Base-by-base conservation (phyloP, 495 filamentous ascomycete genomes). In the Aspergillus leporis region DNA sequence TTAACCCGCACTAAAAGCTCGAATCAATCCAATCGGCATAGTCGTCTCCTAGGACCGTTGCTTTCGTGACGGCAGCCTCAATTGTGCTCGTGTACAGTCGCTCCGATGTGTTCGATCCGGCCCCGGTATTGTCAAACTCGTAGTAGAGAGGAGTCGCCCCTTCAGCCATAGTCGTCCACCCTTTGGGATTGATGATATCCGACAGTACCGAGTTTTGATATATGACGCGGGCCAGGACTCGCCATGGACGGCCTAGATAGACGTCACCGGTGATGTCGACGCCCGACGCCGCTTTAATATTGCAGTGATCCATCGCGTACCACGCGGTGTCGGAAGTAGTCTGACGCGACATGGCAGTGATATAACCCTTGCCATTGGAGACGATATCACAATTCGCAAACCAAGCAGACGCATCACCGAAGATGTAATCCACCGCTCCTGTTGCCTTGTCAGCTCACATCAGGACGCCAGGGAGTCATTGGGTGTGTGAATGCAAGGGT, bases 241-340 rank as follows among this genome's bases (percentile, higher is more conserved):
- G 69, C 87, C 87, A 90, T 6, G 88, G 88, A 22, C 88, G 78
- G 3, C 88, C 87, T 5, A 90, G 80, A 65, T 87, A 90, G 16
- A 81, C 83, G 12, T 77, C 70, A 0, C 84, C 85, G 0, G 78
- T 52, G 0, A 87, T 73, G 18, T 56, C 70, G 6, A 77, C 68
- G 0, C 81, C 83, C 0, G 73, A 59, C 2, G 75, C 81, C 18
- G 73, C 78, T 36, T 77, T 68, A 46, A 84, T 60, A 45, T 64
- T 80, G 58, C 78, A 83, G 61, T 80, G 75, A 70, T 87, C 85
- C 67, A 90, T 83, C 32, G 87, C 79, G 61, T 88, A 90, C 74
- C 84, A 88, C 1, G 43, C 18, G 4, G 43, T 22, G 19, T 47
- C 82, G 16, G 66, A 70, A 31, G 71, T 65, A 0, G 72, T 71